Base-by-base conservation (phyloP, 2,329 filamentous ascomycete species). In the Aspergillus aculeatus region DNA sequence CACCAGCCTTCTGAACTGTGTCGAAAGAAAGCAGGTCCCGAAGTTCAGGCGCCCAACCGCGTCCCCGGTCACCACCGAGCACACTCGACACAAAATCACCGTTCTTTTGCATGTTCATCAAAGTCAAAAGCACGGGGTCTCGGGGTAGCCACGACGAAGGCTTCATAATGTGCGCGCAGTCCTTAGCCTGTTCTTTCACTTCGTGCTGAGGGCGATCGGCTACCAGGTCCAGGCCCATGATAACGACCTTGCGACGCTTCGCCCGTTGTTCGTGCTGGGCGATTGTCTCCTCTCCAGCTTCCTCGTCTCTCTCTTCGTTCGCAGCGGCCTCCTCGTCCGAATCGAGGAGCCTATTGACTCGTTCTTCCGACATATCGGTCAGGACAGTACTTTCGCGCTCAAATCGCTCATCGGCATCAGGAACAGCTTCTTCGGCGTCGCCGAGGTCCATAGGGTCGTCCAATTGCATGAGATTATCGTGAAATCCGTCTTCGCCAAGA, bases 21-120 rank as follows among this genome's bases (percentile, higher is more conserved):
- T 96, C 91, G 47, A 97, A 81, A 1, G 92, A 96, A n/a, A 98
- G 81, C 69, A 99, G 86, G n/a, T 90, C 92, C 61, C 91, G 89
- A 21, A 99, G 83, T 77, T 99, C 95, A 0, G 94, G 94, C 3
- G 94, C 94, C 93, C 92, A 97, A 47, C 86, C 86, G 65, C 86
- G 84, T 67, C 88, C 88, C 64, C 90, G 87, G 41, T 88, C 90
- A 62, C 93, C 91, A 55, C 90, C 88, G 78, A 97, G 88, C 64
- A 96, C 88, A 68, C 86, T 93, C 4, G 89, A 90, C 19, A 97
- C 91, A 69, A 99, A 98, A 44, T 88, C 91, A 56, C 95, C 94
- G 56, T 85, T 92, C 78, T 90, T 92, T 75, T 97, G 95, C 84
- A 97, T 89, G 68, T 93, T 91, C 81, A 96, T 89, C 23, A 99